Evolutionary conservation across 768 basidiomycete genomes (phyloP).

Genomic region (Udeniomyces megalosporus): DNA sequence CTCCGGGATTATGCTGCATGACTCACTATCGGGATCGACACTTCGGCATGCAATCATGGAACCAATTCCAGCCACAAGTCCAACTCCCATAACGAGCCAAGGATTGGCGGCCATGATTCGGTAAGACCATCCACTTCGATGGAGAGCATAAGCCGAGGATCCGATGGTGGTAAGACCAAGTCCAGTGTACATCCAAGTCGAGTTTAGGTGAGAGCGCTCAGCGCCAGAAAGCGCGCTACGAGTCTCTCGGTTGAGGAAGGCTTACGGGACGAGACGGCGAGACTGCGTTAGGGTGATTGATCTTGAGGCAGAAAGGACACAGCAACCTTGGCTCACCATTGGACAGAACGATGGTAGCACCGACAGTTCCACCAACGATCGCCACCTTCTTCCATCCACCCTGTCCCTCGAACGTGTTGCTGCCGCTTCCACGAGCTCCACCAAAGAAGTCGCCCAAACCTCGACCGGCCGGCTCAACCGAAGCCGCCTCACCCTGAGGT

Average conservation of each 20-base stretch:
- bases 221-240: conserved; percentile 45
- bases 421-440: neutral
- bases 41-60: conserved; percentile 38
- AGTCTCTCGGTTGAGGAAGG: conserved; percentile 54
- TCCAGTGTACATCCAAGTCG: conserved; percentile 62
- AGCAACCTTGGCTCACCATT: no score
- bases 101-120: conserved; percentile 71
- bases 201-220: conserved; percentile 56
- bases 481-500: neutral
- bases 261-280: neutral
- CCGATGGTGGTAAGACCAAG: conserved; percentile 57
- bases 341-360: neutral
- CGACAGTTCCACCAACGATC: neutral
- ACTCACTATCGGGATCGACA: conserved; percentile 29
- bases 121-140: conserved; percentile 26
- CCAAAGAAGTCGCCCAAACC: no score
- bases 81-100: conserved; percentile 68
- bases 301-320: no score
- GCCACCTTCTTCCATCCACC: conserved; percentile 13
- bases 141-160: conserved; percentile 48
- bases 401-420: neutral
- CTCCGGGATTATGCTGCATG: no score
- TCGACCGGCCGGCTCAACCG: neutral
- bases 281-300: no score
- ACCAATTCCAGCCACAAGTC: conserved; percentile 49